Conservation (phyloP, 2,329 filamentous ascomycete species). For the Xylaria sp. region DNA sequence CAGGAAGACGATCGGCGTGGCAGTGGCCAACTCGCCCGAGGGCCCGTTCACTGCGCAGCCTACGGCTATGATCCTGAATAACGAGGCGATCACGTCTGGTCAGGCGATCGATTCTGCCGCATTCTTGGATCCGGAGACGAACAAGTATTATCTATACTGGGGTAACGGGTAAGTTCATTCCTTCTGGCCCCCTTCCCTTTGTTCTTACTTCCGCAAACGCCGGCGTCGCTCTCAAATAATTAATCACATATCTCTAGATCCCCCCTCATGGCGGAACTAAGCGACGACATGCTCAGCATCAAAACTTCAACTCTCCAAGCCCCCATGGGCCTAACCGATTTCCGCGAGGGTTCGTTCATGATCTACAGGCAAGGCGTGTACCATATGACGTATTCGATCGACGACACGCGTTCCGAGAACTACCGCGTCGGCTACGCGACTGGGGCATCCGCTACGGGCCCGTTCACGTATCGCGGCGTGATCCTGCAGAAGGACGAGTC, state of each 20-base stretch:
- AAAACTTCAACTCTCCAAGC: conserved; percentile 51
- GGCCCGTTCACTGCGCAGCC: conserved; percentile 69
- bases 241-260: conserved; percentile 37
- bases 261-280: conserved; percentile 56
- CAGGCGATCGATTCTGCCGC: conserved; percentile 70
- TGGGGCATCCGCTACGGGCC: conserved; percentile 51
- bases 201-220: background rate
- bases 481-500: conserved; percentile 56
- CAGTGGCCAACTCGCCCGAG: conserved; percentile 64
- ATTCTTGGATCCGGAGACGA: conserved; percentile 68
- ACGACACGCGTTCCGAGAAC: conserved; percentile 58
- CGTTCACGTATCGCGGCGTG: conserved; percentile 59
- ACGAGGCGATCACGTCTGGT: conserved; percentile 51
- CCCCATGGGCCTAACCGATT: conserved; percentile 54
- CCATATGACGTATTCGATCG: conserved; percentile 61
- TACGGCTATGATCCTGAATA: conserved; percentile 66
- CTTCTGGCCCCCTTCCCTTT: background rate
- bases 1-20: conserved; percentile 70
- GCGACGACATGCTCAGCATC: conserved; percentile 59
- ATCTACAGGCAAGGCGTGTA: conserved; percentile 58
- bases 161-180: conserved; percentile 55
- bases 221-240: background rate
- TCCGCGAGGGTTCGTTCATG: conserved; percentile 58
- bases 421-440: conserved; percentile 62
- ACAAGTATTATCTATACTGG: conserved; percentile 71